Percentiles rank a stretch among this genome's conserved stretches.
phyloP scores from a whole-genome alignment of 768 basidiomycete species.

The Termitomyces bulborhizus region DNA sequence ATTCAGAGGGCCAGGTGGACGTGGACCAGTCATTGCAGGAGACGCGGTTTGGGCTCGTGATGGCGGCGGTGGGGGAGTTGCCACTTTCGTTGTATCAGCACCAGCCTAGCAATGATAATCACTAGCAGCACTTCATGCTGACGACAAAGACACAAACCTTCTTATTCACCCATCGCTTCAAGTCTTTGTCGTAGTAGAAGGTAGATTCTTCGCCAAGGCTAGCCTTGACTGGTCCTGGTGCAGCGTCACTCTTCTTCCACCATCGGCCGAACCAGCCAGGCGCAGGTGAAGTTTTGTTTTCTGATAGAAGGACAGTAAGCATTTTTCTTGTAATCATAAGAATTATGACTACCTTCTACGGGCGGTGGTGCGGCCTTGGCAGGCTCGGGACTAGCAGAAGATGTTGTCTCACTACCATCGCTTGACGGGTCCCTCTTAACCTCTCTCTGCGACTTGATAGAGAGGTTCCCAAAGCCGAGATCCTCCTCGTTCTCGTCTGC shows the following conservation, averaged over 20 bases:
- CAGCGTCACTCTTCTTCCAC: conserved; percentile 61
- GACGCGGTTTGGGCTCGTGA: conserved; percentile 84
- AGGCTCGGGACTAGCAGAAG: conserved; percentile 1
- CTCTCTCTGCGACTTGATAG: conserved; percentile 25
- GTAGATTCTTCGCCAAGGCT: conserved; percentile 87
- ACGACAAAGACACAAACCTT: conserved; percentile 46
- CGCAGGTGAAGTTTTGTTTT: conserved; percentile 14
- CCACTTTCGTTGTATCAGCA: conserved; percentile 48
- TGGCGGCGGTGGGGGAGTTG: conserved; percentile 67
- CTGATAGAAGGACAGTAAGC: background rate
- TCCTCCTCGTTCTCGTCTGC: conserved; percentile 66
- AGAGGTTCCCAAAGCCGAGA: conserved; percentile 82
- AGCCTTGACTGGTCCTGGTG: conserved; percentile 75
- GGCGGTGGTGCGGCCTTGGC: conserved; percentile 13
- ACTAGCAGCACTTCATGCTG: background rate
- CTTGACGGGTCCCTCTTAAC: conserved; percentile 24
- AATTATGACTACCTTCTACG: conserved; percentile 20
- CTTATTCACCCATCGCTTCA: conserved; percentile 94
- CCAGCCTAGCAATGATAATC: conserved; percentile 25
- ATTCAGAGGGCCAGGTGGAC: conserved; percentile 28
- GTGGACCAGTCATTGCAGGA: conserved; percentile 48
- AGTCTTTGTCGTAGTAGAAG: conserved; percentile 94
- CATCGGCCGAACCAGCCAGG: conserved; percentile 74
- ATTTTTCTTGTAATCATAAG: background rate
- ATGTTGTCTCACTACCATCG: conserved; percentile 18